Base-by-base conservation (phyloP, 768 basidiomycete species). In the Suillus discolor region DNA sequence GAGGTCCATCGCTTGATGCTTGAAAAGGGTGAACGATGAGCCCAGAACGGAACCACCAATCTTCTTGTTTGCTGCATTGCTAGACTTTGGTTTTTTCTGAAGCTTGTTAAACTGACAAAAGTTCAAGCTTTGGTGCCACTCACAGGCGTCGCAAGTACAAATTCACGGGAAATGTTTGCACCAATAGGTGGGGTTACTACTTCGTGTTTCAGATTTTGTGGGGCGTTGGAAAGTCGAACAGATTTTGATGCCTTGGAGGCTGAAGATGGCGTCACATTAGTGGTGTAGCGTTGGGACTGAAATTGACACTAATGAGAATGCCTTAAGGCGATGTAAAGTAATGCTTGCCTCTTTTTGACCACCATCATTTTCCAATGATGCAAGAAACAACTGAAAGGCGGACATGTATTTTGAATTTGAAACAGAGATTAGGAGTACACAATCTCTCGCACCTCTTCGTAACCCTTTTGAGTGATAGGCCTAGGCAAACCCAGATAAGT, bases 1-100 rank as follows among this genome's bases (percentile, higher is more conserved):
- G 16, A 54, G 44, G 4, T 53, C 60, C 31, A 49, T 61, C 60
- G 60, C 60, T 34, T 61, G 42, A 61, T 61, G 44, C 13, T 61
- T 54, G 41, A 41, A 61, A 41, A 61, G 44, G 16, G n/a, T n/a
- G 18, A 16, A 8, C 15, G 31, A 55, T 20, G 31, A n/a, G 20
- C 12, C 4, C 34, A 6, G 54, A 34, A 36, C 20, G 6, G 34
- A 36, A 6, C 54, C 6, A 55, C 54, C 20, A n/a, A 13, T n/a
- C 54, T 34, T 55, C 4, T 31, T 31, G 31, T 36, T 36, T 55
- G 20, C 54, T 55, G 34, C 31, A 55, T 55, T 36, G 34, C 31
- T 36, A n/a, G 34, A n/a, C 20, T 36, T n/a, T 12, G 28, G 31
- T 18, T 54, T 20, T 34, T 34, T 31, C 53, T 54, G 9, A 31